A percentile compares a stretch with the other conserved stretches of the same genome.
phyloP scores from a whole-genome alignment of 805 yeast species.

The Yarrowia alimentaria region DNA sequence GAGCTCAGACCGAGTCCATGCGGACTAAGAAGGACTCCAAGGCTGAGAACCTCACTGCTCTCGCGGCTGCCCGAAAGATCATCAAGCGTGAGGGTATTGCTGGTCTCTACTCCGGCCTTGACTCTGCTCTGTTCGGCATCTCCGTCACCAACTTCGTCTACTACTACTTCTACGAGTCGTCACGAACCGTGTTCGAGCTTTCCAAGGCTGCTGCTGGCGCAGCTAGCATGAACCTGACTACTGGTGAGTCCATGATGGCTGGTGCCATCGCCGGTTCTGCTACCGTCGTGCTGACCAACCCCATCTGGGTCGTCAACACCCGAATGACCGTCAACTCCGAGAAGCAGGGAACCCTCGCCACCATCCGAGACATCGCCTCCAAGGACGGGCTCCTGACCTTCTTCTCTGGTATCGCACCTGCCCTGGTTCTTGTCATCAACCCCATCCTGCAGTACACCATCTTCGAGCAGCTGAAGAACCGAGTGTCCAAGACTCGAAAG shows the following conservation, averaged over 20 bases:
- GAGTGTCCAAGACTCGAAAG: slow-evolving; percentile 55
- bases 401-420: slow-evolving; percentile 85
- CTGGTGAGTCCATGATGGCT: slow-evolving; percentile 66
- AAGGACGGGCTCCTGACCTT: slow-evolving; percentile 70
- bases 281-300: slow-evolving; percentile 79
- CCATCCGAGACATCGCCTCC: slow-evolving; percentile 60
- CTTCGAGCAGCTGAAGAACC: slow-evolving; percentile 79
- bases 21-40: slow-evolving; percentile 34
- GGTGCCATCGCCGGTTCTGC: slow-evolving; percentile 88
- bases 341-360: slow-evolving; percentile 51
- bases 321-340: slow-evolving; percentile 64
- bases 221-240: slow-evolving; percentile 47
- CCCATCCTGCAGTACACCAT: slow-evolving; percentile 92
- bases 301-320: slow-evolving; percentile 94
- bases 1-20: slow-evolving; percentile 70
- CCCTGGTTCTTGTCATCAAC: slow-evolving; percentile 77
- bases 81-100: slow-evolving; percentile 57
- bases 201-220: slow-evolving; percentile 30
- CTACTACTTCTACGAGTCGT: slow-evolving; percentile 84
- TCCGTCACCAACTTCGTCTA: slow-evolving; percentile 83
- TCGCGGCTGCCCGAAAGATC: slow-evolving; percentile 49
- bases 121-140: slow-evolving; percentile 83
- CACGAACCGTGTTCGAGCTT: slow-evolving; percentile 41
- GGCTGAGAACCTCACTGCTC: slow-evolving; percentile 34
- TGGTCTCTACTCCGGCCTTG: slow-evolving; percentile 82